A percentile compares a stretch with the other conserved stretches of the same genome.
Evolutionary conservation across 2,329 filamentous ascomycete species (phyloP).

Genomic region (Aspergillus neotritici): DNA sequence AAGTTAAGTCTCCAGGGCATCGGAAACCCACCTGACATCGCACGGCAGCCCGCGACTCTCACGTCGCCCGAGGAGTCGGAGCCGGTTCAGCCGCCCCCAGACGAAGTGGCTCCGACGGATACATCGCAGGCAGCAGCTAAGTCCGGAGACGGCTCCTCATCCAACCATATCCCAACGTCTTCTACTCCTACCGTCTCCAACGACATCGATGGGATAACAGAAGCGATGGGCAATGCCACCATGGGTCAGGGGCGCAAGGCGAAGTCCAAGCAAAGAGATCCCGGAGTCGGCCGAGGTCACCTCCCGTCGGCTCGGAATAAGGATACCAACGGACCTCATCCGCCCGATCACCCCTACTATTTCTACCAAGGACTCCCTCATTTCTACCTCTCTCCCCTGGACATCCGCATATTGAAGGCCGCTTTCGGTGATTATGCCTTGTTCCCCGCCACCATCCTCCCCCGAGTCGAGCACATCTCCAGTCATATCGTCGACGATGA

Average conservation of each 20-base stretch:
- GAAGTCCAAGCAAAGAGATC: conserved; percentile 23
- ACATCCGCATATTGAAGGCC: conserved; percentile 86
- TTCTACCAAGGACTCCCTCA: conserved; percentile 87
- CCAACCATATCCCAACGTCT: conserved; percentile 15
- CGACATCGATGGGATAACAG: conserved; percentile 20
- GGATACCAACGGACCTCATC: conserved; percentile 38
- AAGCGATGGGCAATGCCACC: conserved; percentile 20
- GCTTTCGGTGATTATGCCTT: conserved; percentile 76
- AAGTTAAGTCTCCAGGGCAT: conserved; percentile 70
- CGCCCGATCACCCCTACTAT: conserved; percentile 59
- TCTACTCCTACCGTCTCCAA: conserved; percentile 12
- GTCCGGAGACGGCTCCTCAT: conserved; percentile 38
- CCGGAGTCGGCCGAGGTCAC: conserved; percentile 4
- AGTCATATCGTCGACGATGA: conserved; percentile 84
- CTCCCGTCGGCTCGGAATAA: conserved; percentile 16
- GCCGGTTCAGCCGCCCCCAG: conserved; percentile 43
- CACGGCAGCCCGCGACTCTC: conserved; percentile 47
- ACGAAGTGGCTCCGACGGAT: conserved; percentile 50
- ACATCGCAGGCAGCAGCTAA: conserved; percentile 43
- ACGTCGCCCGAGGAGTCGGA: conserved; percentile 46
- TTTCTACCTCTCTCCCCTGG: conserved; percentile 81
- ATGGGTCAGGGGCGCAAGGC: conserved; percentile 12
- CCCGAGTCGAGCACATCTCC: conserved; percentile 81
- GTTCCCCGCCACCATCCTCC: conserved; percentile 80
- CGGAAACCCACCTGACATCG: conserved; percentile 56